Evolutionary conservation across 805 yeast genomes (phyloP).

Genomic region (Ogataea pilisensis): DNA sequence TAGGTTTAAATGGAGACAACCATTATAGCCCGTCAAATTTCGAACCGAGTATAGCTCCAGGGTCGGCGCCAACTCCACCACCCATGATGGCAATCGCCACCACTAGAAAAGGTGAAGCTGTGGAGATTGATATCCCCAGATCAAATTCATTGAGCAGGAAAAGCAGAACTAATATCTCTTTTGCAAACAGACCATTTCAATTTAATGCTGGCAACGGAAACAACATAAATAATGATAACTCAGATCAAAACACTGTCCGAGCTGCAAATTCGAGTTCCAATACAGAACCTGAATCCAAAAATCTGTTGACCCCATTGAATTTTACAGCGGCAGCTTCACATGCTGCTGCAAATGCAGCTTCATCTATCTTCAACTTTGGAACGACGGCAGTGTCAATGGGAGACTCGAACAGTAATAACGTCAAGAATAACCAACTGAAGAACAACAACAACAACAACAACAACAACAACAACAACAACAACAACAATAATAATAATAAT

Average conservation of each 20-base stretch:
- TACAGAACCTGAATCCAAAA: constrained; percentile 11
- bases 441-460: constrained; percentile 5
- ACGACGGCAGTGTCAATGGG: constrained; percentile 11
- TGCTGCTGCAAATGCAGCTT: constrained; percentile 28
- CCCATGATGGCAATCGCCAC: constrained; percentile 82
- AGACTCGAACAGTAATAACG: constrained; percentile 9
- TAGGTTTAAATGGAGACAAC: neutral
- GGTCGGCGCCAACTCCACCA: constrained; percentile 49
- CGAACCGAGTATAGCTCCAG: constrained; percentile 9
- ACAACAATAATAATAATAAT: constrained; percentile 1
- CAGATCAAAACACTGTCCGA: neutral
- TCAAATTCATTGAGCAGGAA: constrained; percentile 24
- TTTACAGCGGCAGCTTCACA: constrained; percentile 26
- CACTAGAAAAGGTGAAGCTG: constrained; percentile 71
- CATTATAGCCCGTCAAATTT: constrained; percentile 5
- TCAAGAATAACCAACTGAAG: constrained; percentile 5
- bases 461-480: too few species aligned
- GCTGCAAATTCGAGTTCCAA: neutral
- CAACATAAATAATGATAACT: neutral
- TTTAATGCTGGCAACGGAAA: neutral
- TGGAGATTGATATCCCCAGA: constrained; percentile 55
- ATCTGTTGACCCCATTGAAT: constrained; percentile 17
- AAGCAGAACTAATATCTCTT: constrained; percentile 18
- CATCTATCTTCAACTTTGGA: constrained; percentile 29
- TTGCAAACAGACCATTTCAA: constrained; percentile 14